phyloP scores from a whole-genome alignment of 805 yeast genomes.

The Monosporozyma aerobia region DNA sequence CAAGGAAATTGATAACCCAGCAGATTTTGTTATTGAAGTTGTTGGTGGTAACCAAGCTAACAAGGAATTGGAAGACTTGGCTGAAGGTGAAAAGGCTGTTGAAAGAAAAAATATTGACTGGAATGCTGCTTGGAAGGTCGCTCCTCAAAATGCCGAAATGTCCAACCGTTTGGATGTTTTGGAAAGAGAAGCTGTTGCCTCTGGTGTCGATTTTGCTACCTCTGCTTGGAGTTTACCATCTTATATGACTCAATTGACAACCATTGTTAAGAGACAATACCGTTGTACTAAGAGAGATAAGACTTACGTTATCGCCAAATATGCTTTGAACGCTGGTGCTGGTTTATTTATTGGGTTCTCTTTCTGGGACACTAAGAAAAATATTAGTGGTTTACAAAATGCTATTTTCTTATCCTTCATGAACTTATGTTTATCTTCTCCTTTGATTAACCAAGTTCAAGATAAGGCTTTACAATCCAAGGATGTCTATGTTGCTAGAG shows the following conservation, averaged over 20 bases:
- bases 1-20: slow-evolving; percentile 48
- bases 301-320: slow-evolving; percentile 51
- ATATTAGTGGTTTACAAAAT: slow-evolving; percentile 50
- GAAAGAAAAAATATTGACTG: slow-evolving; percentile 8
- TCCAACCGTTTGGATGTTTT: slow-evolving; percentile 5
- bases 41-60: slow-evolving; percentile 54
- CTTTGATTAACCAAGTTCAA: slow-evolving; percentile 57
- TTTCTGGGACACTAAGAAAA: slow-evolving; percentile 49
- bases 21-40: slow-evolving; percentile 65
- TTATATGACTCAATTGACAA: slow-evolving; percentile 36
- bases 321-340: slow-evolving; percentile 41
- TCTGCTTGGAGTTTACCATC: slow-evolving; percentile 30
- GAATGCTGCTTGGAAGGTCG: slow-evolving; percentile 17
- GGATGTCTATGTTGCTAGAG: slow-evolving; percentile 63
- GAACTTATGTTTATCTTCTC: slow-evolving; percentile 48
- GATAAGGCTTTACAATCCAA: slow-evolving; percentile 50
- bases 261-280: slow-evolving; percentile 36
- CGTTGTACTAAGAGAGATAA: slow-evolving; percentile 52
- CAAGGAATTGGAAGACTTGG: slow-evolving; percentile 30
- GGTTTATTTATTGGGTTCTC: slow-evolving; percentile 69
- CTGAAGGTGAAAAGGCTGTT: slow-evolving; percentile 2
- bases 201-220: slow-evolving; percentile 14
- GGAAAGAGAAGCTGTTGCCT: slow-evolving; percentile 13
- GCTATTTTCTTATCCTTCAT: slow-evolving; percentile 54
- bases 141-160: slow-evolving; percentile 9